Base-by-base conservation (phyloP, 2,329 filamentous ascomycete species). In the Colletotrichum salicis region DNA sequence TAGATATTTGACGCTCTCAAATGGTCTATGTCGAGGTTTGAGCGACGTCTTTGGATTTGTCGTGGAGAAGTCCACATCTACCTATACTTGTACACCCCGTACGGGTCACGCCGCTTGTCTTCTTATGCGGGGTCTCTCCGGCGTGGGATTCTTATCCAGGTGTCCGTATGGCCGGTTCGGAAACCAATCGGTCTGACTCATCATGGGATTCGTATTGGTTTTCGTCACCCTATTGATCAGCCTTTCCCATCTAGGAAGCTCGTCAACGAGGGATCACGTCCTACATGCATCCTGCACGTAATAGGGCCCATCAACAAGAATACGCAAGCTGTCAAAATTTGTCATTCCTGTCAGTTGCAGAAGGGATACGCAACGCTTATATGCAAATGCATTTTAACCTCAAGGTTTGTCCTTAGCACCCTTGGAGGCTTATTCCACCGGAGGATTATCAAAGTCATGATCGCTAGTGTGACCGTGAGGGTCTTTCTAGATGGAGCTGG, bases 171-270 rank as follows among this genome's bases (percentile, higher is more conserved):
- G 19, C 24, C 8, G 54, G 54, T 2, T 57, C 27, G 27, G 51
- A 69, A 64, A 11, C 4, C 33, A 5, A 41, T 51, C 69, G 65
- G 65, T 69, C 64, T 71, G 69, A 71, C 69, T 71, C 69, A 69
- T 54, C 24, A 27, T 27, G 29, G 51, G 33, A 55, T 15, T 12
- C 22, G 35, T 48, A 22, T 31, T 54, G 56, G 27, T 22, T 31
- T 56, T 15, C 15, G 15, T 27, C 29, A 37, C 48, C 41, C 27
- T 52, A 15, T 22, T 27, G 45, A 27, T 41, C 51, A 27, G 13
- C n/a, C 27, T 37, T 6, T 52, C 24, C 64, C 65, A 4, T 31
- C 29, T 64, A 69, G 69, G 65, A 71, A 69, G 65, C 57, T 45
- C 57, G 37, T 33, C 10, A 27, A 55, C 63, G 19, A 15, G 24